Conservation (phyloP, 148 eudicot species). For the Diospyros kaki region DNA sequence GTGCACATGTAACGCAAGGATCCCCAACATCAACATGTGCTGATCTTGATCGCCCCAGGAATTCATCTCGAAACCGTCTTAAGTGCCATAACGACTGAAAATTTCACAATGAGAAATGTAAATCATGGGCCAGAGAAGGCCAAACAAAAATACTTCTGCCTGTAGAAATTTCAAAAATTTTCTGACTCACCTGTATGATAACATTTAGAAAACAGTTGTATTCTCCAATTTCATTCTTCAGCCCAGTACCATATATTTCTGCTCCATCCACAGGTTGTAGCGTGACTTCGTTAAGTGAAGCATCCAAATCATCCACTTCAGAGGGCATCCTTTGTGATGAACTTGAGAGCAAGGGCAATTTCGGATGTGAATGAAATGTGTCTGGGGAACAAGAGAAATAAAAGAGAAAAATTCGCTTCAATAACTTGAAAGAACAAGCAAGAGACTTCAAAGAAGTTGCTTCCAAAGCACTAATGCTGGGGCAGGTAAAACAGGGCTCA, state of each 20-base stretch:
- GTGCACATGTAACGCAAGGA: constrained; percentile 95
- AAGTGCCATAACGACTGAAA: constrained; percentile 89
- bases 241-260: constrained; percentile 64
- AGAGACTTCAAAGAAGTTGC: constrained; percentile 5
- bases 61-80: constrained; percentile 71
- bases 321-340: constrained; percentile 28
- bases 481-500: background rate
- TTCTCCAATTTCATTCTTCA: constrained; percentile 94
- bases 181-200: constrained; percentile 80
- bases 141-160: background rate
- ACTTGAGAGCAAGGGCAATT: constrained; percentile 37
- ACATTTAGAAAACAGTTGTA: constrained; percentile 96
- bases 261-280: constrained; percentile 32
- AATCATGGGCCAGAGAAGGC: constrained; percentile 4
- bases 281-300: constrained; percentile 25
- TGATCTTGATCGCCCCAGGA: constrained; percentile 61
- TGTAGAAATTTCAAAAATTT: background rate
- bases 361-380: constrained; percentile 51
- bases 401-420: constrained; percentile 1
- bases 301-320: constrained; percentile 23
- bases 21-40: constrained; percentile 83
- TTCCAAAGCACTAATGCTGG: background rate
- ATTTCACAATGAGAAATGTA: background rate
- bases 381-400: constrained; percentile 29
- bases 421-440: constrained; percentile 5